phyloP scores from a whole-genome alignment of 116 monocot species.

The Zostera marina region DNA sequence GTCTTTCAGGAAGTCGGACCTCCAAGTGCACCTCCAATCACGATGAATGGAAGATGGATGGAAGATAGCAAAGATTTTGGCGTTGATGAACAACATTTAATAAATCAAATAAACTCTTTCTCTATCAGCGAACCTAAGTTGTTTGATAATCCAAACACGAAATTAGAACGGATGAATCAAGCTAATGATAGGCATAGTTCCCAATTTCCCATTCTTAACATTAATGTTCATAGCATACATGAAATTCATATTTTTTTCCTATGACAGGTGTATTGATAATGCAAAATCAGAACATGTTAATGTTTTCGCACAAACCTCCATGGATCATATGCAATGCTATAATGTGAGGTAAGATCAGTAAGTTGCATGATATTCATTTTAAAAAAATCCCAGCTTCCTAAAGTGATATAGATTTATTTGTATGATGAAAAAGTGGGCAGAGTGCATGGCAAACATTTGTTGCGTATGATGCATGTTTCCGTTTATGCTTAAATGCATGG shows the following conservation, averaged over 20 bases:
- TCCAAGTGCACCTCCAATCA: slow-evolving; percentile 87
- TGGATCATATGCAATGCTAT: slow-evolving; percentile 23
- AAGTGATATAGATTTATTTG: neutral
- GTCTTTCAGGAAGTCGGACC: slow-evolving; percentile 32
- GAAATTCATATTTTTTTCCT: neutral
- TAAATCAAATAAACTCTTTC: slow-evolving; percentile 1
- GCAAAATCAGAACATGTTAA: slow-evolving; percentile 13
- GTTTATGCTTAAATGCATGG: slow-evolving; percentile 90
- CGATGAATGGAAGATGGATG: slow-evolving; percentile 17
- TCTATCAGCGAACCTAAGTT: neutral
- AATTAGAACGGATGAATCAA: slow-evolving; percentile 12
- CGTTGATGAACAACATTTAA: neutral
- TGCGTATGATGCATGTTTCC: slow-evolving; percentile 94
- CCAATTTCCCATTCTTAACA: too few species aligned
- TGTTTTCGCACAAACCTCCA: slow-evolving; percentile 9
- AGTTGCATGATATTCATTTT: neutral
- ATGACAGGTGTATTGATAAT: too few species aligned
- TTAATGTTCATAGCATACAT: neutral
- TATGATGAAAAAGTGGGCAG: slow-evolving; percentile 38
- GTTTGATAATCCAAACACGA: slow-evolving; percentile 5
- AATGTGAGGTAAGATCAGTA: slow-evolving; percentile 25
- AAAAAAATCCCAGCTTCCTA: neutral
- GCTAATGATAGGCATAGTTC: neutral
- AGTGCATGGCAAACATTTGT: slow-evolving; percentile 90
- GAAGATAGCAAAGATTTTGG: neutral